These are phyloP conservation scores for Globisporangium perplexum DNA, from an alignment of 352 stramenopile genomes.

Conservation along the genomic window DNA sequence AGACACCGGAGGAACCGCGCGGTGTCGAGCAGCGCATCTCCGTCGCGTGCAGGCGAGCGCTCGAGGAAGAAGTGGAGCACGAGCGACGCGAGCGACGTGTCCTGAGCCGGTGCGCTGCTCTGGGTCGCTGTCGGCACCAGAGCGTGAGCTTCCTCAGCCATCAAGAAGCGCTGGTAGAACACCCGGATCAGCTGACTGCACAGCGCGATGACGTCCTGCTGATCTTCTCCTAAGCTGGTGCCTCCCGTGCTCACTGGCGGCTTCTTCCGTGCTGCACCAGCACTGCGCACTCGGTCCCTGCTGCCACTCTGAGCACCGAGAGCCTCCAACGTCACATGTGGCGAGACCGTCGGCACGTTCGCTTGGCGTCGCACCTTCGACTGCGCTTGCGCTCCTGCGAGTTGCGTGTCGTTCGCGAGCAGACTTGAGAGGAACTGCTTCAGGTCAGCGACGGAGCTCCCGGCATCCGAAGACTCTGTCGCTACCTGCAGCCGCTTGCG, in stretches of 20 bases:
- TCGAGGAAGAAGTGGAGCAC: constrained; percentile 58
- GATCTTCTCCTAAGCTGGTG: constrained; percentile 3
- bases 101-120: neutral
- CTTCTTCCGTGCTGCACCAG: constrained; percentile 7
- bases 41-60: constrained; percentile 22
- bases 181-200: constrained; percentile 39
- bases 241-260: neutral
- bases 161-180: constrained; percentile 59
- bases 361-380: constrained; percentile 25
- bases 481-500: neutral
- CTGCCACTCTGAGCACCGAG: neutral
- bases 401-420: constrained; percentile 29
- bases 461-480: constrained; percentile 6
- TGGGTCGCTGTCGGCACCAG: constrained; percentile 12
- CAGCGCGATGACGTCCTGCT: constrained; percentile 5
- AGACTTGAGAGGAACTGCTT: constrained; percentile 31
- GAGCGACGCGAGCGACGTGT: constrained; percentile 20
- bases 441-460: neutral
- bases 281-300: neutral
- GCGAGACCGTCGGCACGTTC: constrained; percentile 27
- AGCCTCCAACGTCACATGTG: constrained; percentile 5
- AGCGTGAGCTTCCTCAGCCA: constrained; percentile 33
- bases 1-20: constrained; percentile 35
- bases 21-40: constrained; percentile 22
- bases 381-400: constrained; percentile 20